Base-by-base conservation (phyloP, 1,284 basidiomycete genomes). In the Ustilago vetiveriae region DNA sequence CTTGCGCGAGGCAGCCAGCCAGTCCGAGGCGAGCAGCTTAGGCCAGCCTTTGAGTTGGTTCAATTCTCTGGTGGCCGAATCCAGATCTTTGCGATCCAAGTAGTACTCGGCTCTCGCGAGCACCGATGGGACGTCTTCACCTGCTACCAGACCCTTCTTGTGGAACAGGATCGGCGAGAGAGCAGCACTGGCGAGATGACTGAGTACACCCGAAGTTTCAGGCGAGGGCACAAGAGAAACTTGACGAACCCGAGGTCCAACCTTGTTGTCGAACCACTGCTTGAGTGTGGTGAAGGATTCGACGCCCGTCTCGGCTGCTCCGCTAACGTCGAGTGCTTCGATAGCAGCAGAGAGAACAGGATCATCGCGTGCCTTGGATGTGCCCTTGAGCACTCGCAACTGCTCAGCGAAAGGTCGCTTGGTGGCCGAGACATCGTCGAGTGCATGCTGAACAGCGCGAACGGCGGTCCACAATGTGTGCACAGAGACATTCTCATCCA, bases 71-170 rank as follows among this genome's bases (percentile, higher is more conserved):
- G 94, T 85, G 13, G 96, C 95, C 65, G 87, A 88, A 76, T 98
- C 94, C 70, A 99, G 84, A 80, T 98, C 92, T 85, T 95, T 94
- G 84, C 94, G 90, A 65, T 90, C 90, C 77, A 98, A 83, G 80
- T 91, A 88, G 83, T 90, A 89, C 83, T 96, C 92, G n/a, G 93
- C 93, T 50, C 95, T 85, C 3, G 94, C 89, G 36, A 99, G 82
- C 42, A 92, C 88, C 76, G 90, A 92, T 54, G 92, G 85, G 24
- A 94, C 90, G 82, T 98, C 95, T 45, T 88, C 84, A 13, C 94
- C 94, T 38, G 88, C 84, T 19, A 90, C 83, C 47, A 83, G 81
- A 9, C 85, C 85, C 4, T 90, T 90, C 53, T 89, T 88, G 52
- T 90, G 85, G 85, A 98, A 95, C 55, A 89, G 85, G 73, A 97